Evolutionary conservation across 2,329 filamentous ascomycete species (phyloP).

Genomic region (Penicillium sp.): DNA sequence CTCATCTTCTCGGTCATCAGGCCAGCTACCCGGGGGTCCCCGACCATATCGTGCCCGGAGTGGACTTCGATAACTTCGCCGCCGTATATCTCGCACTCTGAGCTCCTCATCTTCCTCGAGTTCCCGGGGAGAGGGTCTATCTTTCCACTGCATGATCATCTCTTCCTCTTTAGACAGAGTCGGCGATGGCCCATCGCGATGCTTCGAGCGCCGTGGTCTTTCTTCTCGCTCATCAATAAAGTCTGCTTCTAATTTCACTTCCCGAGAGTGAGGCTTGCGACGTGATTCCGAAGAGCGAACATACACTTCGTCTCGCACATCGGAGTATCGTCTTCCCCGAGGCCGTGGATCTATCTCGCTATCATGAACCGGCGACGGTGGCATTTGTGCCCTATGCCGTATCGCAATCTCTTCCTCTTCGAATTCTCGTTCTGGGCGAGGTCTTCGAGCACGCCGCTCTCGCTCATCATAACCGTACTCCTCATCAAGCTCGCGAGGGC

Average conservation of each 20-base stretch:
- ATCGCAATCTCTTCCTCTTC: conserved; percentile 29
- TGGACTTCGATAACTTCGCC: conserved; percentile 8
- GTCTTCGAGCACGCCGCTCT: conserved; percentile 19
- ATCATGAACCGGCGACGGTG: conserved; percentile 1
- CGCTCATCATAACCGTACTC: conserved; percentile 13
- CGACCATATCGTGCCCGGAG: conserved; percentile 2
- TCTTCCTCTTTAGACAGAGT: conserved; percentile 26
- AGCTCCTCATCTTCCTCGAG: conserved; percentile 12
- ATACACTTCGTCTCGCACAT: conserved; percentile 5
- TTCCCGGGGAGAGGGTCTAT: conserved; percentile 11
- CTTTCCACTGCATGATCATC: conserved; percentile 18
- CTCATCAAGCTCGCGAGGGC: conserved; percentile 15
- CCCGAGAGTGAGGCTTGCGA: conserved; percentile 7
- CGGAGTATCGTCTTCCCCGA: conserved; percentile 2
- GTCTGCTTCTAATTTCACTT: conserved; percentile 30
- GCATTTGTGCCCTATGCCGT: conserved; percentile 1
- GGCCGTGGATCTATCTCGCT: background rate
- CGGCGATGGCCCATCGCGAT: conserved; percentile 6
- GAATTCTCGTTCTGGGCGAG: conserved; percentile 19
- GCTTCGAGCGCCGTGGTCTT: conserved; percentile 10
- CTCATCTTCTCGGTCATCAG: conserved; percentile 1
- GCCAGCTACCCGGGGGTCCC: conserved; percentile 10
- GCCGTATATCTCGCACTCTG: conserved; percentile 3
- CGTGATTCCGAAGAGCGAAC: conserved; percentile 2
- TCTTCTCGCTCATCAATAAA: conserved; percentile 28